Conservation (phyloP, 2,329 filamentous ascomycete species). For the Pyrenochaeta sp. region DNA sequence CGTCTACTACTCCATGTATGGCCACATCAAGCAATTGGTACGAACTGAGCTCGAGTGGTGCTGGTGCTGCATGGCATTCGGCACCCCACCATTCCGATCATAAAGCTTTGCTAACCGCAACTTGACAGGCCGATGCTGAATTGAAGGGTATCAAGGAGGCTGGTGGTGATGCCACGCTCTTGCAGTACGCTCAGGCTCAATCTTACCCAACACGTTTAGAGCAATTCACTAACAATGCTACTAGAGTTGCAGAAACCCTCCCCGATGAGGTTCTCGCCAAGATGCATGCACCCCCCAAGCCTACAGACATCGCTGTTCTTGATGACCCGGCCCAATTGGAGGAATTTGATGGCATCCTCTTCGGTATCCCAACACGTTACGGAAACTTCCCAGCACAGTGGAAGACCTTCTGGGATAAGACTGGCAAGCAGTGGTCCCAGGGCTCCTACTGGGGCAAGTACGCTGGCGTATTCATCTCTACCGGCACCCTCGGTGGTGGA, state of each 20-base stretch:
- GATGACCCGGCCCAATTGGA: constrained; percentile 70
- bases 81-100: neutral
- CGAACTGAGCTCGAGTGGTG: constrained; percentile 9
- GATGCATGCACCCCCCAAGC: constrained; percentile 89
- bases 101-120: constrained; percentile 6
- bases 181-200: constrained; percentile 66
- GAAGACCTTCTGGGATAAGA: constrained; percentile 93
- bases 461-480: constrained; percentile 89
- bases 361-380: constrained; percentile 95
- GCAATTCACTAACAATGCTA: constrained; percentile 3
- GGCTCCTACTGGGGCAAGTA: constrained; percentile 88
- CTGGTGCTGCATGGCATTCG: neutral
- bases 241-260: constrained; percentile 84
- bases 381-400: constrained; percentile 98
- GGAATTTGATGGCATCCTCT: constrained; percentile 85
- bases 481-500: constrained; percentile 82
- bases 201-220: neutral
- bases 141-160: constrained; percentile 88
- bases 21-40: constrained; percentile 46
- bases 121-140: constrained; percentile 82
- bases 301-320: constrained; percentile 68
- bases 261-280: constrained; percentile 81
- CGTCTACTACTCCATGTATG: constrained; percentile 67
- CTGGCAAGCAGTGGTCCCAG: constrained; percentile 81
- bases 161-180: constrained; percentile 82